phyloP scores from a whole-genome alignment of 2,329 filamentous ascomycete genomes.

The Verruconis gallopava region DNA sequence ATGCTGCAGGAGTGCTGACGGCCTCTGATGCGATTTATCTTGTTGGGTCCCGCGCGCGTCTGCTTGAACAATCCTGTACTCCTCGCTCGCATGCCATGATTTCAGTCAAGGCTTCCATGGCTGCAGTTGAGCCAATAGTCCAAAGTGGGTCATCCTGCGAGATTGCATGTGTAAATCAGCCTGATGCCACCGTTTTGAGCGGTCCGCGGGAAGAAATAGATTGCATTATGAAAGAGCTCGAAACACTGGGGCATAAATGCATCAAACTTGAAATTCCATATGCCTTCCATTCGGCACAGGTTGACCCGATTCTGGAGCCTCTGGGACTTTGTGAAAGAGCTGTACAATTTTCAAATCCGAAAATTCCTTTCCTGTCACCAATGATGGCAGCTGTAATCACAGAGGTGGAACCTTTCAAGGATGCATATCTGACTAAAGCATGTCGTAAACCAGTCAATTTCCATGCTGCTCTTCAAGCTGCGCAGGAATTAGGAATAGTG shows the following conservation, averaged over 20 bases:
- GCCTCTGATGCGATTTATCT: conserved; percentile 22
- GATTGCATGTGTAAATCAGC: conserved; percentile 63
- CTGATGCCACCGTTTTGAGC: conserved; percentile 59
- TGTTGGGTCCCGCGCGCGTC: conserved; percentile 22
- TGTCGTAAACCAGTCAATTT: conserved; percentile 59
- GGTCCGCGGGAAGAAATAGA: conserved; percentile 47
- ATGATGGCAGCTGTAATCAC: conserved; percentile 47
- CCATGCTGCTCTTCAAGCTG: conserved; percentile 45
- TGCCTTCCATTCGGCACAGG: conserved; percentile 53
- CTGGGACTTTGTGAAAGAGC: conserved; percentile 42
- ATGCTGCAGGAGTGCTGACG: conserved; percentile 23
- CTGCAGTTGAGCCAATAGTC: conserved; percentile 38
- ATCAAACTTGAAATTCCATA: conserved; percentile 51
- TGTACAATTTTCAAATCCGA: conserved; percentile 44
- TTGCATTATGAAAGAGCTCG: conserved; percentile 36
- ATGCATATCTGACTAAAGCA: conserved; percentile 51
- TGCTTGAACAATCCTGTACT: conserved; percentile 18
- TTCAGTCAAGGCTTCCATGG: neutral
- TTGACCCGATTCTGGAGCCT: conserved; percentile 48
- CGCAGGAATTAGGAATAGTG: conserved; percentile 43
- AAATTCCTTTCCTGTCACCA: conserved; percentile 54
- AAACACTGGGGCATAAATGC: conserved; percentile 42
- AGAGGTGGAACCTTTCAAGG: conserved; percentile 42
- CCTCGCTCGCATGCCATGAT: conserved; percentile 18
- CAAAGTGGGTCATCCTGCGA: conserved; percentile 37